These are phyloP conservation scores for Penicillium sp. DNA, from an alignment of 2,329 filamentous ascomycete genomes.

Conservation along the genomic window DNA sequence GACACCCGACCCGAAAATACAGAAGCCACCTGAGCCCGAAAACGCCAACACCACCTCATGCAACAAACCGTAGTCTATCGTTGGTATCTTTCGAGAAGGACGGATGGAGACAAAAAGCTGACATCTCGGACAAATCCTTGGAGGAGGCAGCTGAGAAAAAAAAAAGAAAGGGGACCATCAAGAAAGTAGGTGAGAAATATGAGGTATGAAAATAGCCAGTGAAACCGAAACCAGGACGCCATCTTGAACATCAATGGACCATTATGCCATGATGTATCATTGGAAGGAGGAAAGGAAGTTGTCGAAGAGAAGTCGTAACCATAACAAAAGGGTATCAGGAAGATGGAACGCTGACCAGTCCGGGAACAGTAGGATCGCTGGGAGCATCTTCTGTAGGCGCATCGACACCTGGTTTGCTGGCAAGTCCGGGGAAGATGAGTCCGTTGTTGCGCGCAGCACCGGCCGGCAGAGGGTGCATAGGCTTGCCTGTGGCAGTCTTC, in stretches of 20 bases:
- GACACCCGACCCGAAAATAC: conserved; percentile 1
- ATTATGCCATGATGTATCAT: conserved; percentile 12
- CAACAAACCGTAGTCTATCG: conserved; percentile 33
- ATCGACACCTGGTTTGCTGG: conserved; percentile 16
- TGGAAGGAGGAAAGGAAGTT: conserved; percentile 4
- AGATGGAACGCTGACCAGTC: neutral
- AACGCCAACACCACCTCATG: conserved; percentile 26
- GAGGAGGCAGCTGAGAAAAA: conserved; percentile 4
- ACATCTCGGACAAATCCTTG: conserved; percentile 3
- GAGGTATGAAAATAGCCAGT: conserved; percentile 5
- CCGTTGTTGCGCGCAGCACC: conserved; percentile 34
- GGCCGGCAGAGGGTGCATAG: conserved; percentile 39
- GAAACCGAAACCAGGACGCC: conserved; percentile 9
- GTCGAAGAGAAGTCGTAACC: neutral
- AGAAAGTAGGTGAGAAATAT: conserved; percentile 5
- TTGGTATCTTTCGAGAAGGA: conserved; percentile 34
- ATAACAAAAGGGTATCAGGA: conserved; percentile 6
- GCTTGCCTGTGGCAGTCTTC: conserved; percentile 30
- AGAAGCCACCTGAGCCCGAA: conserved; percentile 9
- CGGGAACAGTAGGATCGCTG: neutral
- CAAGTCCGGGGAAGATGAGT: conserved; percentile 31
- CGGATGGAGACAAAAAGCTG: conserved; percentile 9
- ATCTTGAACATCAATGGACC: conserved; percentile 15
- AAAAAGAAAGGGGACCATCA: conserved; percentile 8
- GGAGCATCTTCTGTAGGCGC: no score